Conservation (phyloP, 192 early-diverging fungal species). For the Backusella australiensis region DNA sequence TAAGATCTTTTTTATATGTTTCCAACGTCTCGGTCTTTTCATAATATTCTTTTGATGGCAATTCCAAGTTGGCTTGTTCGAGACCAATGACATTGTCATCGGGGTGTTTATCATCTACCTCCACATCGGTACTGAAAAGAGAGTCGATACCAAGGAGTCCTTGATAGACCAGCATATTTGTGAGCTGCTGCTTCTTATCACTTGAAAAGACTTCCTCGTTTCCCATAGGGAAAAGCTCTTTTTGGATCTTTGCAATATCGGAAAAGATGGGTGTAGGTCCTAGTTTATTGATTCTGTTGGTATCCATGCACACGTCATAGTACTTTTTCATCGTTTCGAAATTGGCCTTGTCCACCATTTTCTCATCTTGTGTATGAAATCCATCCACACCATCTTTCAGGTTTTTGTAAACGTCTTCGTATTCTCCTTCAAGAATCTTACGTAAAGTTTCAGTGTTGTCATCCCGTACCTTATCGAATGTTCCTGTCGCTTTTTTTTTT, state of each 20-base stretch:
- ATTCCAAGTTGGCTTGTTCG: conserved; percentile 47
- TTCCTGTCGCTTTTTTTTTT: conserved; percentile 10
- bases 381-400: conserved; percentile 6
- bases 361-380: conserved; percentile 25
- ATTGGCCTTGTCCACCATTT: conserved; percentile 45
- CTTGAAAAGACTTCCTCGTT: background rate
- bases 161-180: background rate
- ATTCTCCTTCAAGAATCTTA: conserved; percentile 49
- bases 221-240: conserved; percentile 17
- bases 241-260: conserved; percentile 33
- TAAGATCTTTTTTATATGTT: conserved; percentile 41
- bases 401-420: conserved; percentile 23
- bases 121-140: conserved; percentile 49
- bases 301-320: conserved; percentile 57
- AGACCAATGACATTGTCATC: conserved; percentile 47
- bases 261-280: conserved; percentile 41
- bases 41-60: conserved; percentile 72
- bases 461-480: conserved; percentile 20
- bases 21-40: conserved; percentile 41
- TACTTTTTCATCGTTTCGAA: conserved; percentile 54
- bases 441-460: conserved; percentile 40
- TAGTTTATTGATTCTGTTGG: conserved; percentile 32
- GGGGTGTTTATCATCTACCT: conserved; percentile 58
- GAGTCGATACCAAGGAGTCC: background rate
- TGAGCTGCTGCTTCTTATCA: background rate